Evolutionary conservation across 805 yeast species (phyloP), one percentile per base, ranked within the genome.

Genomic region (Saturnispora silvae): DNA sequence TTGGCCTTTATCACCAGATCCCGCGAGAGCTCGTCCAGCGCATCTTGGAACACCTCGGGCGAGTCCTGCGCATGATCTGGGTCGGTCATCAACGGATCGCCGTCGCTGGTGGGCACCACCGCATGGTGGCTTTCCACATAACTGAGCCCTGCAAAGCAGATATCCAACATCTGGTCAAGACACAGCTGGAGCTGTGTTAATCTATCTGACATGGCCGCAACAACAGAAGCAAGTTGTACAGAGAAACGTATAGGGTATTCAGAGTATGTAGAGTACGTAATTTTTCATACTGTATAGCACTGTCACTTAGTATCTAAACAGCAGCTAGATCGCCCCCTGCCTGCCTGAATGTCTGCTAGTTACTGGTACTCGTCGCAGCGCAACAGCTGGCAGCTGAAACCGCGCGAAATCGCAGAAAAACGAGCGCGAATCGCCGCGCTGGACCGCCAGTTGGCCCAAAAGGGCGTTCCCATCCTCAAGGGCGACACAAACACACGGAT

Each of bases 321-420:
- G n/a, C n/a, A n/a, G n/a, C n/a, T n/a, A n/a, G n/a, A n/a, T n/a
- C n/a, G n/a, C n/a, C n/a, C n/a, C n/a, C n/a, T n/a, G n/a, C n/a
- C n/a, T n/a, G 10, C 24, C 17, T 11, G 17, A 11, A 70, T 74
- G 95, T 77, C 92, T 2, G 95, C 94, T 0, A 81, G 81, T 53
- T 87, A 77, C 56, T 84, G 95, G 95, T 67, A 67, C 14, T 83
- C 95, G 3, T 74, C 94, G 2, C 96, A 87, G 52, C 59, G 94
- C 31, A 63, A 60, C 28, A 67, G 73, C 48, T 89, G 96, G 96
- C 89, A 82, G 49, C 75, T 77, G 50, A 71, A 84, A 1, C 64
- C 82, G 32, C 78, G 75, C 23, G 60, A 73, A 16, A 65, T 89
- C 20, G 51, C 26, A 4, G 27, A 31, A 47, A 24, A 60, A 7